A percentile compares a stretch with the other conserved stretches of the same genome.
Conservation (phyloP, 2,329 filamentous ascomycete species). For the Paradendryphiella salina region DNA sequence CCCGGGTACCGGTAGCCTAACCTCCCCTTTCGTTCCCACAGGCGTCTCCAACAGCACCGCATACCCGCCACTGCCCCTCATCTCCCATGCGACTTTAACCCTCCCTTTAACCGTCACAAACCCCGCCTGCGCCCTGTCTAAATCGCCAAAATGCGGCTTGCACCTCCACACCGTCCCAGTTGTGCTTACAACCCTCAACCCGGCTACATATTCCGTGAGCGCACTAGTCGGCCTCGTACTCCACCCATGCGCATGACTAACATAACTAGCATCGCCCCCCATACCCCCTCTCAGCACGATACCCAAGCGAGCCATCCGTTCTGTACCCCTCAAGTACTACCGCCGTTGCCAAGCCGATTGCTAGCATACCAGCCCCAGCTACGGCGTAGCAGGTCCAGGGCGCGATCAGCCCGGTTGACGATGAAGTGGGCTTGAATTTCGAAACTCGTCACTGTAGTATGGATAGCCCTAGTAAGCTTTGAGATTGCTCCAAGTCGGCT, state of each 20-base stretch:
- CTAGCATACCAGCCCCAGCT: constrained; percentile 41
- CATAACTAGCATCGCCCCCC: constrained; percentile 40
- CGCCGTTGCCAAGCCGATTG: constrained; percentile 40
- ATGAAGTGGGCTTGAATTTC: constrained; percentile 45
- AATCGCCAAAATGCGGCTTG: constrained; percentile 23
- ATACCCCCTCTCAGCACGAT: constrained; percentile 39
- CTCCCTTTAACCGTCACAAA: constrained; percentile 22
- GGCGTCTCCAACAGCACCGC: neutral
- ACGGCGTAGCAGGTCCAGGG: constrained; percentile 35
- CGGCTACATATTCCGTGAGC: constrained; percentile 15
- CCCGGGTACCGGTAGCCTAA: neutral
- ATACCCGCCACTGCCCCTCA: neutral
- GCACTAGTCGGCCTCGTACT: constrained; percentile 30
- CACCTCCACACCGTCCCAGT: constrained; percentile 34
- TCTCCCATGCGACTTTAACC: constrained; percentile 15
- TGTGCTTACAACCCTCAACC: constrained; percentile 7
- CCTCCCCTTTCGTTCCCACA: neutral
- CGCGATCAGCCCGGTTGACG: constrained; percentile 22
- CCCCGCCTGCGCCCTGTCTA: constrained; percentile 21
- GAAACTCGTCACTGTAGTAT: constrained; percentile 39
- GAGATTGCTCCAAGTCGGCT: constrained; percentile 55
- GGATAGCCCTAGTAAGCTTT: constrained; percentile 48
- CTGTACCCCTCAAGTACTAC: constrained; percentile 46
- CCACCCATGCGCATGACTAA: constrained; percentile 46
- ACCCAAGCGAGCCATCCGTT: constrained; percentile 46